Conservation (phyloP, 306 rosid genomes). For the Spatholobus suberectus region DNA sequence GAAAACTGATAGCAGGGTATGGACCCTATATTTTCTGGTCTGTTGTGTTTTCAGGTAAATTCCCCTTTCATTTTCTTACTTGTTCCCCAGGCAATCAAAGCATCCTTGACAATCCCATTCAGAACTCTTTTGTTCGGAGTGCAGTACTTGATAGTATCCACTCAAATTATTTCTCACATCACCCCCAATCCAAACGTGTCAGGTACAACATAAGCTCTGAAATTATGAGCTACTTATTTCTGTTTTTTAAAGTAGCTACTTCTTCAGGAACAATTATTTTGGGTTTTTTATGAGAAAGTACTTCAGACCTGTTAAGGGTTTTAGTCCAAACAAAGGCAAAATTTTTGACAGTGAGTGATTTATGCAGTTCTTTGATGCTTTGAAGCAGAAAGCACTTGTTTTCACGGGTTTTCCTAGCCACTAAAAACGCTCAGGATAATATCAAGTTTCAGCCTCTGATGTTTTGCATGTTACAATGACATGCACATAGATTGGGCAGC, state of each 20-base stretch:
- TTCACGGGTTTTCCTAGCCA: not conserved
- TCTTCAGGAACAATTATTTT: not conserved
- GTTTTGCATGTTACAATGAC: not conserved
- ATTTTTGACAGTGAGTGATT: not conserved
- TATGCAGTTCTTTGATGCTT: not conserved
- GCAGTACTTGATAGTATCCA: not conserved
- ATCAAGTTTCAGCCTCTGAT: not conserved
- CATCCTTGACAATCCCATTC: constrained; percentile 4
- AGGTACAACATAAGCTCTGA: not conserved
- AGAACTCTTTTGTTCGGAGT: not conserved
- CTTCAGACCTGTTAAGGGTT: not conserved
- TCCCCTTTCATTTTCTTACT: not conserved
- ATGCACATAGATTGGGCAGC: not conserved
- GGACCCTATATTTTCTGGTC: not conserved
- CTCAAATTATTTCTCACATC: not conserved
- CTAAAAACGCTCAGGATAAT: not conserved
- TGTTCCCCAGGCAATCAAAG: not conserved
- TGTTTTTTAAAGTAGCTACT: not conserved
- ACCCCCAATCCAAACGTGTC: not conserved
- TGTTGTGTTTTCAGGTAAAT: not conserved
- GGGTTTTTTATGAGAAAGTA: constrained; percentile 9
- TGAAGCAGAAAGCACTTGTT: not conserved
- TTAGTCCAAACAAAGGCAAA: not conserved
- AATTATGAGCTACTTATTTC: not conserved
- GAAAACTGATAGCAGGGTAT: not conserved